These are phyloP conservation scores for Pouteria glomerata DNA, from an alignment of 148 eudicot genomes.

Conservation along the genomic window DNA sequence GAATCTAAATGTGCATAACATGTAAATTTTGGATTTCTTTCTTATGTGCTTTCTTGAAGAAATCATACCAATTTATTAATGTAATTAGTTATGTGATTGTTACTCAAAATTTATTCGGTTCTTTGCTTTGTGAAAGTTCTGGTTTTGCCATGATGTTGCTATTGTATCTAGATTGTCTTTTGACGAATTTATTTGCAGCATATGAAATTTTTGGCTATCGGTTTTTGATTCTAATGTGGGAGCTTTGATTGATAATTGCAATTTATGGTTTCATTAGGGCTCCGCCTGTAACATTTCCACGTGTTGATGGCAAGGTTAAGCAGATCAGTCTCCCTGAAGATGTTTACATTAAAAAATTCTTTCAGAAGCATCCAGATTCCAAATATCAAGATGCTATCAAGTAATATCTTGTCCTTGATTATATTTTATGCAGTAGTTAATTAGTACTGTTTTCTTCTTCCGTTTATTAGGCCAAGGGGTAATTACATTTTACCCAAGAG, in stretches of 20 bases:
- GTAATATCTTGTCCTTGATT: conserved; percentile 33
- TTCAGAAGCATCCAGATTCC: conserved; percentile 63
- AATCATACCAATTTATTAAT: not conserved
- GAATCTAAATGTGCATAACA: not conserved
- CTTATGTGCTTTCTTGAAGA: not conserved
- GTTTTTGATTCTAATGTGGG: not conserved
- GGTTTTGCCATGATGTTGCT: not conserved
- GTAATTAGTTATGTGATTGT: not conserved
- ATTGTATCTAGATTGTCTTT: not conserved
- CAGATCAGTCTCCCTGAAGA: conserved; percentile 76
- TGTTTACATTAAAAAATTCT: conserved; percentile 62
- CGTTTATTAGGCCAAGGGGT: not conserved
- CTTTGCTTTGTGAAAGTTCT: not conserved
- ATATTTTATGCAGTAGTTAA: not conserved
- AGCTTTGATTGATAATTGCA: conserved; percentile 1
- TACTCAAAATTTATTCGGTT: not conserved
- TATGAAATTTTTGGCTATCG: not conserved
- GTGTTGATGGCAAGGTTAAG: conserved; percentile 53
- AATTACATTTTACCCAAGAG: no score
- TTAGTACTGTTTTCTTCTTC: not conserved
- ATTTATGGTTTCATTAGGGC: conserved; percentile 43
- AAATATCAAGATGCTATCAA: conserved; percentile 74
- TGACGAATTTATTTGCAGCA: not conserved
- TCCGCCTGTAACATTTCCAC: conserved; percentile 82
- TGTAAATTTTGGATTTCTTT: not conserved